These are phyloP conservation scores for Trichoderma sp. DNA, from an alignment of 2,329 filamentous ascomycete species.

Conservation along the genomic window DNA sequence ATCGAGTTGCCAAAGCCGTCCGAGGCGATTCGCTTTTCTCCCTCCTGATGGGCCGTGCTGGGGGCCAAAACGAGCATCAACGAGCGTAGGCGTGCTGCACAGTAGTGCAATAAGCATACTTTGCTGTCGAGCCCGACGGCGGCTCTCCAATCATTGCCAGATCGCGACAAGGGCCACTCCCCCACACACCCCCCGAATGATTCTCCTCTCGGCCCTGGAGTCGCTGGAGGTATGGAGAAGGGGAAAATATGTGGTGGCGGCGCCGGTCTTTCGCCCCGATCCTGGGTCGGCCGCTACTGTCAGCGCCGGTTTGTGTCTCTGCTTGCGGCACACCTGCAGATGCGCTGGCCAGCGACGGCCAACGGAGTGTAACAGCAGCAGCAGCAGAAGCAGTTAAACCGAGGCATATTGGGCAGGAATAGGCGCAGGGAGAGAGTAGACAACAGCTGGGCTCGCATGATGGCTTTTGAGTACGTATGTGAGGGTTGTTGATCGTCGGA, in stretches of 20 bases:
- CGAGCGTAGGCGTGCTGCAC: neutral
- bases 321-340: neutral
- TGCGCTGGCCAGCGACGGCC: neutral
- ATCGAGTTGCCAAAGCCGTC: neutral
- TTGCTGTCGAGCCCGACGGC: neutral
- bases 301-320: conserved; percentile 4
- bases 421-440: neutral
- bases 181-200: neutral
- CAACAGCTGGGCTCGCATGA: neutral
- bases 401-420: neutral
- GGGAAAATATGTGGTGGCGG: neutral
- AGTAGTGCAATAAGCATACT: neutral
- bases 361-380: neutral
- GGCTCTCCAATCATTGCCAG: neutral
- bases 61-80: neutral
- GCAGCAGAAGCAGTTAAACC: neutral
- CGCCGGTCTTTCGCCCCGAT: neutral
- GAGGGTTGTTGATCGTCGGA: too few species aligned
- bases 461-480: too few species aligned
- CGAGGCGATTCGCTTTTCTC: neutral
- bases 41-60: neutral
- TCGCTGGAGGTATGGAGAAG: neutral
- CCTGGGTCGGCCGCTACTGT: neutral
- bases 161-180: neutral
- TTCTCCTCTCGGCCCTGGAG: neutral